Conservation (phyloP, 2,329 filamentous ascomycete species). For the Sphaerulina vaccinii region DNA sequence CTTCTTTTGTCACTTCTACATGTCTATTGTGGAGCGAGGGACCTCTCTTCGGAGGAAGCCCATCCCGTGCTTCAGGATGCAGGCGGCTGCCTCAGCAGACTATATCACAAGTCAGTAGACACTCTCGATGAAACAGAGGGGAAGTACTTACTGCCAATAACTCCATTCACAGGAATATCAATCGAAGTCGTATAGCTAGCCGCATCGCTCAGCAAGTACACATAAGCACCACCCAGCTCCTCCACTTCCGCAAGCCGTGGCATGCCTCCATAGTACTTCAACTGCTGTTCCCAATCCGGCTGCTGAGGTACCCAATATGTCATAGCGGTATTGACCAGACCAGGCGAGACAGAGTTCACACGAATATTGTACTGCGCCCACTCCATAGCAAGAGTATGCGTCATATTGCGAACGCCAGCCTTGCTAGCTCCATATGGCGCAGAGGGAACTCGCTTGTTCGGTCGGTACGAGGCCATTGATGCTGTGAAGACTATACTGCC, state of each 20-base stretch:
- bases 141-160: constrained; percentile 25
- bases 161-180: constrained; percentile 21
- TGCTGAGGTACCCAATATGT: constrained; percentile 38
- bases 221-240: constrained; percentile 15
- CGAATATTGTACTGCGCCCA: constrained; percentile 40
- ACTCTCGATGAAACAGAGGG: too few species aligned
- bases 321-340: constrained; percentile 18
- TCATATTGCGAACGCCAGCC: constrained; percentile 44
- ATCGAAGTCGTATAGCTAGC: constrained; percentile 22
- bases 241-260: constrained; percentile 36
- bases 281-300: constrained; percentile 29
- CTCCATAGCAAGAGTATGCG: constrained; percentile 42
- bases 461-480: constrained; percentile 48
- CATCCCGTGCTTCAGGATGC: too few species aligned
- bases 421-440: constrained; percentile 43
- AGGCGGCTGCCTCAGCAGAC: too few species aligned
- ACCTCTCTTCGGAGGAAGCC: too few species aligned
- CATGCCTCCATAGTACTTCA: constrained; percentile 18
- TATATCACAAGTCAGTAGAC: too few species aligned
- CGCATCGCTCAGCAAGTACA: constrained; percentile 21
- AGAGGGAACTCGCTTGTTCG: constrained; percentile 38
- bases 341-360: constrained; percentile 15
- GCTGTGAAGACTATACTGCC: constrained; percentile 50
- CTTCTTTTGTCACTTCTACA: too few species aligned
- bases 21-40: too few species aligned